Base-by-base conservation (phyloP, 176 grass and related monocot species). In the Musa itinerans region DNA sequence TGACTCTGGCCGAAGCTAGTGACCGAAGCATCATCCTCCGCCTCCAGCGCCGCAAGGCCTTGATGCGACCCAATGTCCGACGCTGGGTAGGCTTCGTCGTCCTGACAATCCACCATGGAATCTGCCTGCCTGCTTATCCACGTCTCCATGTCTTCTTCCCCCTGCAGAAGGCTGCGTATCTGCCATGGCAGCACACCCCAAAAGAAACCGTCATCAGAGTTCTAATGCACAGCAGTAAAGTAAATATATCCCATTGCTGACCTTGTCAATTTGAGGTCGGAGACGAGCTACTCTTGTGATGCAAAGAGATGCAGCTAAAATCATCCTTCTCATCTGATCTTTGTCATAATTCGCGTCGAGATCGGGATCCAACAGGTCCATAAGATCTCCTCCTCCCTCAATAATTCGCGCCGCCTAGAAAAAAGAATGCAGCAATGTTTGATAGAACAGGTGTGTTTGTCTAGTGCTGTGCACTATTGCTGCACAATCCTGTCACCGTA, bases 41-140 rank as follows among this genome's bases (percentile, higher is more conserved):
- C 81, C 53, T 99, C 89, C 8, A 88, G 81, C 72, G 89, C 80
- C 50, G 89, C 91, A 6, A 95, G 88, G 17, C 69, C 88, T 75
- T 89, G 69, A 76, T 93, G 90, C 21, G 86, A 89, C 72, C 76
- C 85, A 50, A 94, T 71, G 67, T 90, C 95, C 52, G 80, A 86
- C 74, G 78, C 70, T 48, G 89, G 91, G 80, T 89, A 99, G 1
- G 82, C 78, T 85, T 99, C 96, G 76, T 95, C 90, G 71, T 99
- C 91, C 50, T 82, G 54, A 66, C 83, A 85, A 63, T 88, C 96
- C 12, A 78, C 11, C 80, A 26, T 66, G 14, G 25, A 58, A 25
- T 81, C 52, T 56, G 53, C 54, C 49, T 79, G 73, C 20, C 70
- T 73, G 3, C 50, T n/a, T 80, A 54, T 73, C 69, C 69, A 83